phyloP scores from a whole-genome alignment of 257 asterid genomes.

The Ophiorrhiza pumila region DNA sequence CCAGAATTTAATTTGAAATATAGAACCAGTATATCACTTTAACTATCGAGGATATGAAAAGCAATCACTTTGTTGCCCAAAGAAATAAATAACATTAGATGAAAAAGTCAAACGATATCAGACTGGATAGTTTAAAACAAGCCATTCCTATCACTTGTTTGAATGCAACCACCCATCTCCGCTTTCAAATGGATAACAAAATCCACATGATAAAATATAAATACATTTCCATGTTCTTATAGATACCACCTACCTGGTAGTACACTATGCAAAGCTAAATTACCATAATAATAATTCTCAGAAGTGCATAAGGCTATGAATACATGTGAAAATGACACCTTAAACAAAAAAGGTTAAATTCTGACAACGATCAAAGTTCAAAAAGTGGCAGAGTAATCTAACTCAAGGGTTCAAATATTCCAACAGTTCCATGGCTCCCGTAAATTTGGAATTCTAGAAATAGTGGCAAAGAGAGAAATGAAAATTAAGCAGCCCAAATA shows the following conservation, averaged over 20 bases:
- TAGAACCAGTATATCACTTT: neutral
- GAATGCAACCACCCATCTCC: neutral
- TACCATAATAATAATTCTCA: too few relatives aligned
- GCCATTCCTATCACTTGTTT: neutral
- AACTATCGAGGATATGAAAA: neutral
- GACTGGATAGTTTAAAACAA: neutral
- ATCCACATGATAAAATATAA: neutral
- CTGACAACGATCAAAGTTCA: neutral
- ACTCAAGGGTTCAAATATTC: neutral
- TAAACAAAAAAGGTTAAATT: neutral
- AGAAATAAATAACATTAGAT: neutral
- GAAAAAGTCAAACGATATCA: neutral
- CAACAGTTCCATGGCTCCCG: neutral
- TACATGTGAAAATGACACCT: neutral
- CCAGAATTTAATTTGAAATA: neutral
- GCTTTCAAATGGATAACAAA: neutral
- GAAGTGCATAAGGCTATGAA: neutral
- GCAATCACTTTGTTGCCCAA: neutral
- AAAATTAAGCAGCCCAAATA: conserved; percentile 13
- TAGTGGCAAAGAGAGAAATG: neutral
- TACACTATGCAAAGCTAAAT: neutral
- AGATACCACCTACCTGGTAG: neutral
- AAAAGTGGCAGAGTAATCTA: neutral
- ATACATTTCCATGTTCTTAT: neutral
- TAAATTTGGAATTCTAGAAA: neutral